A percentile compares a stretch with the other conserved stretches of the same genome.
Conservation (phyloP, 2,329 filamentous ascomycete genomes). For the Botrytis elliptica region DNA sequence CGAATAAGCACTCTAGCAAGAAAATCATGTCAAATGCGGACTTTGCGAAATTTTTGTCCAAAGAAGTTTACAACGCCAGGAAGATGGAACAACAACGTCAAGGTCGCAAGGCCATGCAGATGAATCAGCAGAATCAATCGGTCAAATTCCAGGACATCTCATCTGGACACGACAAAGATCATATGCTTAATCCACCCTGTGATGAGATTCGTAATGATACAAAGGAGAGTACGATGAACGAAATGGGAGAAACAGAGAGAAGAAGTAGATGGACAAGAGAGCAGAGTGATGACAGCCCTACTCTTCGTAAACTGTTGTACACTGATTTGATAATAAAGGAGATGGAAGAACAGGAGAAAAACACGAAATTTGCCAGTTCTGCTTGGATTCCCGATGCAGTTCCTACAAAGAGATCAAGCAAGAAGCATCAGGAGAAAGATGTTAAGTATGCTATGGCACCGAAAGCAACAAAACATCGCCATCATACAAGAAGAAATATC, state of each 20-base stretch:
- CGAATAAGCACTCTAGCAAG: neutral
- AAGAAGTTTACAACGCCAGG: neutral
- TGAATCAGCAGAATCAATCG: neutral
- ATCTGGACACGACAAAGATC: neutral
- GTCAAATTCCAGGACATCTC: neutral
- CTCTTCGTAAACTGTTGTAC: too few relatives aligned
- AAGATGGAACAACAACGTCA: neutral
- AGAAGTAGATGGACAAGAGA: neutral
- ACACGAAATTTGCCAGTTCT: neutral
- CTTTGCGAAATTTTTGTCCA: neutral
- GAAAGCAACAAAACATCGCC: neutral
- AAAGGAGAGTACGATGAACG: rapidly evolving
- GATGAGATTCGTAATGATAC: neutral
- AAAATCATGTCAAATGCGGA: neutral
- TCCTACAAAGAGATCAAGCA: neutral
- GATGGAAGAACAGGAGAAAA: neutral
- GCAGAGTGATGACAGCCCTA: too few relatives aligned
- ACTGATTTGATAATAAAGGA: too few relatives aligned
- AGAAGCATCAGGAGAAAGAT: neutral
- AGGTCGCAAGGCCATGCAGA: neutral
- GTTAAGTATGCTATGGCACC: neutral
- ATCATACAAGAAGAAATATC: neutral
- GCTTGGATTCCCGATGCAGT: neutral
- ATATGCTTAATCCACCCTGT: neutral
- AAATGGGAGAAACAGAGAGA: neutral